phyloP scores from a whole-genome alignment of 78 protist species.

The Tieghemostelium lacteum region DNA sequence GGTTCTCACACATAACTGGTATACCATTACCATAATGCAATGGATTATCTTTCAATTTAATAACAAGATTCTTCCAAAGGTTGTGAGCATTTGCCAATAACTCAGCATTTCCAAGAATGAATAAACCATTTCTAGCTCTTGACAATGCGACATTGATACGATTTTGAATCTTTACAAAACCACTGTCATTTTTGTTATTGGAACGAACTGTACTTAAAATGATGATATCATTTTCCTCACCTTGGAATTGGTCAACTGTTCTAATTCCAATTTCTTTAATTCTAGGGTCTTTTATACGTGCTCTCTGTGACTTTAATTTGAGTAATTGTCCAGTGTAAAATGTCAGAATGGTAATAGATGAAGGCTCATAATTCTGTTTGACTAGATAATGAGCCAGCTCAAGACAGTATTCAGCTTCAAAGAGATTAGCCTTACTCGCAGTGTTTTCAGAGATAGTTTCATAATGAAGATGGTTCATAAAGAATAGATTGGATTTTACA shows the following conservation, averaged over 20 bases:
- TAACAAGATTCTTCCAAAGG: slow-evolving; percentile 26
- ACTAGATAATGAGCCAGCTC: slow-evolving; percentile 35
- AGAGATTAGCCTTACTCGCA: slow-evolving; percentile 45
- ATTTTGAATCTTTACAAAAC: slow-evolving; percentile 79
- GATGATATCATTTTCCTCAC: slow-evolving; percentile 88
- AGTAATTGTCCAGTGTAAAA: slow-evolving; percentile 91
- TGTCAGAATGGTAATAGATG: slow-evolving; percentile 77
- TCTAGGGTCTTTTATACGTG: background rate
- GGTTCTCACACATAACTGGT: slow-evolving; percentile 26
- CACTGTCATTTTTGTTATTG: slow-evolving; percentile 67
- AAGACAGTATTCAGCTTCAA: slow-evolving; percentile 69
- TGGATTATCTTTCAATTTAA: background rate
- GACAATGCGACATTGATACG: slow-evolving; percentile 88
- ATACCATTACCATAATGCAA: background rate
- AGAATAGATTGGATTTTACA: slow-evolving; percentile 32
- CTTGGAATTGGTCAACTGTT: slow-evolving; percentile 93
- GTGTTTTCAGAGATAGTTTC: slow-evolving; percentile 40
- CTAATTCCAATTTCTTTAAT: slow-evolving; percentile 49
- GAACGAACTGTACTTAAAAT: slow-evolving; percentile 83
- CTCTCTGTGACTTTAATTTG: slow-evolving; percentile 23
- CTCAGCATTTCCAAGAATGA: slow-evolving; percentile 72
- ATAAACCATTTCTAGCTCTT: slow-evolving; percentile 88
- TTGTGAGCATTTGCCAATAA: background rate
- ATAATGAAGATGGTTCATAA: slow-evolving; percentile 66
- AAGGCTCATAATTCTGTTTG: slow-evolving; percentile 59